phyloP scores from a whole-genome alignment of 768 basidiomycete genomes.

The Peribolospora kevripleyi region DNA sequence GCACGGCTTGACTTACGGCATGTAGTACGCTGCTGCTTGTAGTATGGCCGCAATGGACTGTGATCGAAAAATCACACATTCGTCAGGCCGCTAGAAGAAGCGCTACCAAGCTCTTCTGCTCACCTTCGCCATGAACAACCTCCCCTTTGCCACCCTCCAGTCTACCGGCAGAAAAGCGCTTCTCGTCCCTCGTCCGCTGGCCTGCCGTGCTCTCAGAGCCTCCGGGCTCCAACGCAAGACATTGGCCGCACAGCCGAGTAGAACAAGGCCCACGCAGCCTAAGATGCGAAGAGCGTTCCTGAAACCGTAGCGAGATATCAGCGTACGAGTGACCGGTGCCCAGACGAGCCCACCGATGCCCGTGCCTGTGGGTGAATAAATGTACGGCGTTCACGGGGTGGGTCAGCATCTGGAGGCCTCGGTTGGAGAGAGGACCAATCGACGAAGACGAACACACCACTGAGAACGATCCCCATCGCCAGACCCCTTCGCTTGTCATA shows the following conservation, averaged over 20 bases:
- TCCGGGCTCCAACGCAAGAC: slow-evolving; percentile 7
- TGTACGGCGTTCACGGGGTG: too few relatives aligned
- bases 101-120: neutral
- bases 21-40: slow-evolving; percentile 11
- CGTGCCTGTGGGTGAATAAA: neutral
- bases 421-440: too few relatives aligned
- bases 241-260: slow-evolving; percentile 1
- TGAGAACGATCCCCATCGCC: slow-evolving; percentile 2
- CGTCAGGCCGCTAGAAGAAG: slow-evolving; percentile 8
- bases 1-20: neutral
- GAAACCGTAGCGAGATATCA: slow-evolving; percentile 5
- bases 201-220: neutral
- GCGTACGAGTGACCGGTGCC: slow-evolving; percentile 7
- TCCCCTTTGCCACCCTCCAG: neutral
- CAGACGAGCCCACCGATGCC: slow-evolving; percentile 7
- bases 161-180: neutral
- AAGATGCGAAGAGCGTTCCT: slow-evolving; percentile 7
- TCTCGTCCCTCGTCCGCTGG: neutral
- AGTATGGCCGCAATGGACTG: slow-evolving; percentile 5
- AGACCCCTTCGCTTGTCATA: slow-evolving; percentile 3
- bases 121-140: neutral
- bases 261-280: slow-evolving; percentile 1
- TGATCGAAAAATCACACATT: slow-evolving; percentile 5
- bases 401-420: too few relatives aligned
- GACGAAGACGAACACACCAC: too few relatives aligned